Evolutionary conservation across 805 yeast genomes (phyloP), one percentile per base, ranked within the genome.

Genomic region (Candida xyloterini): DNA sequence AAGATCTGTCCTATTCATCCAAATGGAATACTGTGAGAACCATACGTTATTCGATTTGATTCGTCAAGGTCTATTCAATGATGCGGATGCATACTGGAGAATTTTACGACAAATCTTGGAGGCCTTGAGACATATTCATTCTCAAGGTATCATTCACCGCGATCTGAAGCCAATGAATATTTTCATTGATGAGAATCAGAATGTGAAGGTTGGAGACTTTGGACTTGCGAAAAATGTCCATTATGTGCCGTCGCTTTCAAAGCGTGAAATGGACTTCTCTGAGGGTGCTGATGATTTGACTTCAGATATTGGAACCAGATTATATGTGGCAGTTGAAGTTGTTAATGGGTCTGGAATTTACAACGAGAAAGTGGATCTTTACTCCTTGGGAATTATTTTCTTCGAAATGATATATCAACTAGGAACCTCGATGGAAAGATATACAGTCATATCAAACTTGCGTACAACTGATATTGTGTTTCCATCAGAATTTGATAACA

Each of bases 1-100:
- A 31, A 69, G 68, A 47, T 84, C 90, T 38, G 88, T 95, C 0
- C 63, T 93, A 22, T 93, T 86, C 59, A 93, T 93, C 50, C 99
- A 93, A 57, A 93, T 93, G 99, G 99, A 93, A 60, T 93, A 93
- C 54, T 93, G 99, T 64, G 99, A 93, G 55, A 93, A 91, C 56
- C 87, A 86, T 42, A 91, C 99, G 0, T 64, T 93, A 21, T 74
- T 76, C 36, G 96, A 93, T 63, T 66, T 93, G 45, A 91, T 93
- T 33, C 75, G 78, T 28, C 86, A 82, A 42, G 89, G 88, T 0
- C 68, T 93, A 10, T 84, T 81, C 4, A 66, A 66, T 8, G 78
- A 84, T 34, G 68, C 86, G 0, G 84, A 78, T 43, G 95, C 86
- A 51, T 91, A 90, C 56, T 93, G 97, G 96, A 70, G 96, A 43